These are phyloP conservation scores for Warburgia ugandensis DNA, from an alignment of 164 flowering plant genomes.

Conservation along the genomic window DNA sequence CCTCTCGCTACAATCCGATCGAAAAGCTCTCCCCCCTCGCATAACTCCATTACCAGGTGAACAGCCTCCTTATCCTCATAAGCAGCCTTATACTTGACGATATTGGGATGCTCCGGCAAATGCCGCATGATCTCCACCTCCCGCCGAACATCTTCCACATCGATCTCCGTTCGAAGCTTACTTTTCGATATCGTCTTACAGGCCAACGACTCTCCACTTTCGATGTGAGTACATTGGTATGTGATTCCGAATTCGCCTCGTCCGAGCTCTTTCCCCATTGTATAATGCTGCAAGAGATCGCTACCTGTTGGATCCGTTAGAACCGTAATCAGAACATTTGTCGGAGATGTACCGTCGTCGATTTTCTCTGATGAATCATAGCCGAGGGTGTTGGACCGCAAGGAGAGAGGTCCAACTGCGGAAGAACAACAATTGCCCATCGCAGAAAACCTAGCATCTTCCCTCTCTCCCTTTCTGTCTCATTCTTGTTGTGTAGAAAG, in stretches of 20 bases:
- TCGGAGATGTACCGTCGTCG: not conserved
- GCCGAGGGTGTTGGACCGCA: too few species aligned
- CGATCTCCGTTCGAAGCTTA: slow-evolving; percentile 58
- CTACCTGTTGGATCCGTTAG: slow-evolving; percentile 22
- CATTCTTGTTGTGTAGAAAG: not conserved
- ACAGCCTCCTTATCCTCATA: slow-evolving; percentile 59
- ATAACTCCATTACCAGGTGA: slow-evolving; percentile 75
- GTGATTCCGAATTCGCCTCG: slow-evolving; percentile 81
- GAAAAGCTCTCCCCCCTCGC: slow-evolving; percentile 80
- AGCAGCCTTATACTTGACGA: slow-evolving; percentile 53
- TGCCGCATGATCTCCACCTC: slow-evolving; percentile 79
- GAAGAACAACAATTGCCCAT: slow-evolving; percentile 4
- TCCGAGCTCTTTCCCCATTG: slow-evolving; percentile 59
- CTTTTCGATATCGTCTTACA: slow-evolving; percentile 67
- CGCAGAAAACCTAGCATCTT: too few species aligned
- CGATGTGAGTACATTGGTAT: slow-evolving; percentile 31
- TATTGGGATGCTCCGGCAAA: slow-evolving; percentile 57
- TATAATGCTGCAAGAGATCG: slow-evolving; percentile 26
- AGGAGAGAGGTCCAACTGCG: not conserved
- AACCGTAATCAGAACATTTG: slow-evolving; percentile 12
- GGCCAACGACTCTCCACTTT: slow-evolving; percentile 39
- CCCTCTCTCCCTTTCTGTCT: too few species aligned
- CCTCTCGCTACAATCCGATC: slow-evolving; percentile 72
- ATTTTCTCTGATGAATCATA: too few species aligned
- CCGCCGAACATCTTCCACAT: slow-evolving; percentile 67